A percentile compares a stretch with the other conserved stretches of the same genome.
phyloP scores from a whole-genome alignment of 139 green algal genomes.

The Chlamydomonas applanata region DNA sequence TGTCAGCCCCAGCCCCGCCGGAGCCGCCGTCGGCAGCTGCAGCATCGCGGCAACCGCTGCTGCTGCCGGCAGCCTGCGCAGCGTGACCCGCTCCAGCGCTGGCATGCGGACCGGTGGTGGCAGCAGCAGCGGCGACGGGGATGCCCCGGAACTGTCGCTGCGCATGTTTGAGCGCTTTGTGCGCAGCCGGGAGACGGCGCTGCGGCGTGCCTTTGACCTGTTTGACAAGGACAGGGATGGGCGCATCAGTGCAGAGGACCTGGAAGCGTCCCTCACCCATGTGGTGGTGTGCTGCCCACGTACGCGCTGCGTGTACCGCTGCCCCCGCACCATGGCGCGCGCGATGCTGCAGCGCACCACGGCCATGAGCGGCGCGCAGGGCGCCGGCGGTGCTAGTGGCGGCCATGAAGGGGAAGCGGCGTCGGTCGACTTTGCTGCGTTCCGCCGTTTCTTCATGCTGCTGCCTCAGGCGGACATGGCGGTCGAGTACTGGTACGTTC shows the following conservation, averaged over 20 bases:
- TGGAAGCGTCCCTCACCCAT: slow-evolving; percentile 43
- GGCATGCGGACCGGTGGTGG: no score
- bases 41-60: no score
- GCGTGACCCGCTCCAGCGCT: no score
- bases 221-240: slow-evolving; percentile 63
- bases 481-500: slow-evolving; percentile 39
- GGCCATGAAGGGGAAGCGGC: no score
- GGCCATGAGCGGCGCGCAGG: not conserved
- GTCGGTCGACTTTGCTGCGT: slow-evolving; percentile 51
- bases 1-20: no score
- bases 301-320: slow-evolving; percentile 43
- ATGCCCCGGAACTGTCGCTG: slow-evolving; percentile 13
- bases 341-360: slow-evolving; percentile 20
- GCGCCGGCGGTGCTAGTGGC: slow-evolving; percentile 10
- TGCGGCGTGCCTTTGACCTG: slow-evolving; percentile 45
- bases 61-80: no score
- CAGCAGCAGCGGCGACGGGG: not conserved
- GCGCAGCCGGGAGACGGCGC: slow-evolving; percentile 42
- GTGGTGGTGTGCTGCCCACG: slow-evolving; percentile 49
- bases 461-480: slow-evolving; percentile 52
- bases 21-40: no score
- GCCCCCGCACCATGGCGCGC: not conserved
- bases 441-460: slow-evolving; percentile 68
- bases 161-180: slow-evolving; percentile 46
- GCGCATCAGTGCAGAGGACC: slow-evolving; percentile 45